Base-by-base conservation (phyloP, 1,284 basidiomycete genomes). In the Ceratobasidium sp. region DNA sequence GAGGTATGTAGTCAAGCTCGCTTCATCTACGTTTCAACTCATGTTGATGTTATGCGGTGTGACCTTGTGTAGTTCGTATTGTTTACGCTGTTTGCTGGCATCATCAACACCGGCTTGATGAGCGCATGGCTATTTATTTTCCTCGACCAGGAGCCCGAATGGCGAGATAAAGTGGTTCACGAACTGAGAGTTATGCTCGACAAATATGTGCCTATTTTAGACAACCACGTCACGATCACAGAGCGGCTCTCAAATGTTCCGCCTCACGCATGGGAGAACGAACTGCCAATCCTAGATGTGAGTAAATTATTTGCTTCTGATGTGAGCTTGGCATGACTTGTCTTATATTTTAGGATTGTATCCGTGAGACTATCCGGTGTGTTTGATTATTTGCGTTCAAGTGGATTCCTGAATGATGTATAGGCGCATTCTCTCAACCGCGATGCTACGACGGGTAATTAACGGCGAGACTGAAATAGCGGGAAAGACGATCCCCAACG, bases 361-460 rank as follows among this genome's bases (percentile, higher is more conserved):
- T 73, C 3, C 71, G 71, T 44, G 71, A 73, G 28, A 73, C 71
- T 15, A 73, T 73, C n/a, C 58, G 71, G 71, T 73, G n/a, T 23
- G 58, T 40, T 9, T 18, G 12, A 51, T 49, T 23, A 3, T 13
- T 7, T 33, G 15, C 20, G n/a, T 1, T 33, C 20, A 20, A 2
- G 44, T 6, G 10, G 5, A 23, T 5, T 53, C 18, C 15, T 42
- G 7, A 20, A n/a, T 7, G 12, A 10, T 40, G 4, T 20, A 7
- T 15, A 73, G 71, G 12, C 23, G 40, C 18, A 44, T 63, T 12
- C 20, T 63, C 60, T 49, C 44, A 5, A 53, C 39, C 9, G 71
- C 71, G 20, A 42, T 28, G 28, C 33, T 73, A 20, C 58, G 71
- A 26, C 71, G 71, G 1, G 58, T 73, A 3, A 20, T 51, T 3